Base-by-base conservation (phyloP, 306 rosid genomes). In the Cicer pinnatifidum region DNA sequence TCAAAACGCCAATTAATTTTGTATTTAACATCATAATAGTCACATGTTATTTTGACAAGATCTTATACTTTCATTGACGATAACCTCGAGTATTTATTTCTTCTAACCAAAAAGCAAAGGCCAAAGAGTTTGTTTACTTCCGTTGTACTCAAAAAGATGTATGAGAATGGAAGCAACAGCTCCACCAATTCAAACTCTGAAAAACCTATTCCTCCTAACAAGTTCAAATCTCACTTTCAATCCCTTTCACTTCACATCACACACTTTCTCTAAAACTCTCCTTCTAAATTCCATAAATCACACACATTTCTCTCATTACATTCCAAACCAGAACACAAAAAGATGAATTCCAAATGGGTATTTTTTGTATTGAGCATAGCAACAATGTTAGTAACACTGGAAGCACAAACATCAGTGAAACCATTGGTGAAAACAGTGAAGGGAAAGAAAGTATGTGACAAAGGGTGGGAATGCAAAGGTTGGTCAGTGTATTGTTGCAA, bases 391-490 rank as follows among this genome's bases (percentile, higher is more conserved):
- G 75, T 53, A 11, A 3, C 57, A 15, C 84, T 33, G 23, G 56
- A 65, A 41, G 80, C 84, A 15, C 81, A 84, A 70, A 13, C 87
- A 63, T 19, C 78, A 19, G 88, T 73, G 73, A 76, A 78, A 76
- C 78, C 91, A 11, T 11, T 70, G 85, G 89, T 86, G 81, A 94
- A 91, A 92, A 80, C 0, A 13, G 96, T 84, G 71, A 85, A 19
- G 64, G 99, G 99, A 13, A 88, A 88, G 88, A 94, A 75, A 80
- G 7, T 91, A 6, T 94, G 99, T 79, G 86, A 81, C 75, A 85
- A 80, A 80, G 99, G 97, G 2, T 94, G 96, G 97, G 99, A 94
- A 71, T 94, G 99, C 38, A 81, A 89, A 51, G 91, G 83, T 0
- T 91, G 81, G 84, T 93, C 98, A 1, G 33, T 37, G 44, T 89